Evolutionary conservation across 768 basidiomycete species (phyloP).

Genomic region (Collybia mongolica): DNA sequence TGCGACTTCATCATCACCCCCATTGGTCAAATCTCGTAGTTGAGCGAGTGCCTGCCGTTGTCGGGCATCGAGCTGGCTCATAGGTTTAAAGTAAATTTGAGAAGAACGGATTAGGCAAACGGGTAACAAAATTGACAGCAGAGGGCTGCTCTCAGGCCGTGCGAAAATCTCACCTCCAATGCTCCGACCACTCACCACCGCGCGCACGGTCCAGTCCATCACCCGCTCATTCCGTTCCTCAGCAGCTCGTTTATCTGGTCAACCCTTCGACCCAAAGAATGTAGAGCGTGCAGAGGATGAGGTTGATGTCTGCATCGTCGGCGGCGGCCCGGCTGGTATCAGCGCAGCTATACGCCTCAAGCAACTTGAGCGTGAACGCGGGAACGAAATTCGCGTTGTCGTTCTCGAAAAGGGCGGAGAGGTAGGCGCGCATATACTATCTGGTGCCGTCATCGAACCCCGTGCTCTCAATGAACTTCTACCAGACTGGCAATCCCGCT

Average conservation of each 20-base stretch:
- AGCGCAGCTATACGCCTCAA: constrained; percentile 95
- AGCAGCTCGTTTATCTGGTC: not conserved
- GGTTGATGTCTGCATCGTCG: constrained; percentile 97
- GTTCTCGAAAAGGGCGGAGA: constrained; percentile 95
- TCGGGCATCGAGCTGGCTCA: constrained; percentile 17
- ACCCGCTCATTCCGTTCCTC: constrained; percentile 14
- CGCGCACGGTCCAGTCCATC: not conserved
- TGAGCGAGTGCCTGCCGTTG: constrained; percentile 36
- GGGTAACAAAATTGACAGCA: not conserved
- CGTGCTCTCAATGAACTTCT: constrained; percentile 88
- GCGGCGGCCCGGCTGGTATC: constrained; percentile 92
- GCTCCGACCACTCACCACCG: constrained; percentile 11
- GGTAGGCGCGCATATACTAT: constrained; percentile 92
- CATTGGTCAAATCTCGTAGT: constrained; percentile 57
- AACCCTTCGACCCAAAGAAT: constrained; percentile 46
- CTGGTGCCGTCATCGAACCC: constrained; percentile 94
- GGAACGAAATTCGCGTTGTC: constrained; percentile 84
- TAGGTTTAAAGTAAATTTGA: not conserved
- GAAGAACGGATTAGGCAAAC: too few relatives aligned
- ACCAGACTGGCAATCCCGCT: constrained; percentile 70
- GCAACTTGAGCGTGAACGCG: constrained; percentile 82
- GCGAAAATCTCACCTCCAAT: constrained; percentile 3
- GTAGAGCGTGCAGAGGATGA: constrained; percentile 87
- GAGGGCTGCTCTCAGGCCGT: not conserved
- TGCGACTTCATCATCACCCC: constrained; percentile 60